A percentile compares a stretch with the other conserved stretches of the same genome.
Evolutionary conservation across 2,329 filamentous ascomycete species (phyloP).

Genomic region (Fusarium sp.): DNA sequence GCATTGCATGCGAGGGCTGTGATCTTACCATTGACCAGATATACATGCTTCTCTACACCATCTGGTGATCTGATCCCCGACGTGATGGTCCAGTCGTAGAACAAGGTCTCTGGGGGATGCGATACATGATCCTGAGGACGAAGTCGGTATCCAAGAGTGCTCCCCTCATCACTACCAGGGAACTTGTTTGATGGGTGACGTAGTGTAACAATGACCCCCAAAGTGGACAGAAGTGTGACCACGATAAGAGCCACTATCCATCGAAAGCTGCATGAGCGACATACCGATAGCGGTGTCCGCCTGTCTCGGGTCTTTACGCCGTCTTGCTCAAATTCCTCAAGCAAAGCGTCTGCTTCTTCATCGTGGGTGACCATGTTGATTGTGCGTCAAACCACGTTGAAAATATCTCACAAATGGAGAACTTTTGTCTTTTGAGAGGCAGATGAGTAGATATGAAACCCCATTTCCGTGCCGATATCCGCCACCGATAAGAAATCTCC

Average conservation of each 20-base stretch:
- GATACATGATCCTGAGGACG: neutral
- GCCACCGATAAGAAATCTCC: neutral
- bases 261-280: neutral
- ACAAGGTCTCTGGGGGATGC: neutral
- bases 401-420: neutral
- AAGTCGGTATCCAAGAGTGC: neutral
- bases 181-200: rapidly evolving
- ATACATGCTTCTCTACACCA: conserved; percentile 1
- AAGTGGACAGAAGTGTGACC: neutral
- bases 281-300: rapidly evolving
- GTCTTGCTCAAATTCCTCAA: conserved; percentile 10
- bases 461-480: conserved; percentile 15
- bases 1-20: rapidly evolving
- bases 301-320: neutral
- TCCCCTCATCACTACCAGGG: rapidly evolving
- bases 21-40: conserved; percentile 8
- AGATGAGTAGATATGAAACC: neutral
- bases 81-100: conserved; percentile 2
- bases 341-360: conserved; percentile 18
- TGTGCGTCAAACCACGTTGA: neutral
- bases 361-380: conserved; percentile 18
- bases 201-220: neutral
- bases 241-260: neutral
- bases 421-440: neutral
- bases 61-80: neutral